These are phyloP conservation scores for Stemphylium vesicarium DNA, from an alignment of 2,329 filamentous ascomycete genomes.

Conservation along the genomic window DNA sequence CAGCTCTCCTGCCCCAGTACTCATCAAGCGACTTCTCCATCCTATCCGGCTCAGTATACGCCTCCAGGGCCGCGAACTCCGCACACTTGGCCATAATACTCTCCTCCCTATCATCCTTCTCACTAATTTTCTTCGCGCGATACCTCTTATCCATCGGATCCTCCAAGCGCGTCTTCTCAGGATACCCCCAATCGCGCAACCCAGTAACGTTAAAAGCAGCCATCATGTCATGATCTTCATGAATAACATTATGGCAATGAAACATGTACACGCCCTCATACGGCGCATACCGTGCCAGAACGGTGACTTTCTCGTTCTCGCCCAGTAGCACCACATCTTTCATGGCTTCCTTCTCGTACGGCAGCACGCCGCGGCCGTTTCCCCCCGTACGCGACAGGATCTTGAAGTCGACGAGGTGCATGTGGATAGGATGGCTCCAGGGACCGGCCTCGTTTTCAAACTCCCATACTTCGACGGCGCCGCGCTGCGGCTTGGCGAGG, in stretches of 20 bases:
- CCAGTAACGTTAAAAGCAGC: slow-evolving; percentile 52
- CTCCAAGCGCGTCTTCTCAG: slow-evolving; percentile 42
- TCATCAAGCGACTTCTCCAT: slow-evolving; percentile 36
- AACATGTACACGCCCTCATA: slow-evolving; percentile 60
- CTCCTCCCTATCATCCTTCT: slow-evolving; percentile 27
- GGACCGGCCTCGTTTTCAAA: slow-evolving; percentile 57
- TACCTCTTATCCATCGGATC: slow-evolving; percentile 43
- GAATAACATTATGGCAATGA: slow-evolving; percentile 55
- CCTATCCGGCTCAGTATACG: slow-evolving; percentile 33
- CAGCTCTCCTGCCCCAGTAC: slow-evolving; percentile 22
- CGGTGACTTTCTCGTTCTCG: slow-evolving; percentile 51
- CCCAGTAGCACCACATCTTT: slow-evolving; percentile 66
- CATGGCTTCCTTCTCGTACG: slow-evolving; percentile 62
- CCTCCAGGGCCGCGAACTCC: slow-evolving; percentile 37
- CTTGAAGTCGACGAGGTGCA: slow-evolving; percentile 66
- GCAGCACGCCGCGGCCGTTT: slow-evolving; percentile 49
- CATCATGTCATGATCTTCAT: slow-evolving; percentile 57
- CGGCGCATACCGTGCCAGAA: slow-evolving; percentile 42
- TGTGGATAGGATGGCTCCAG: slow-evolving; percentile 63
- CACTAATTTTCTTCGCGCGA: slow-evolving; percentile 30
- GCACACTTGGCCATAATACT: slow-evolving; percentile 31
- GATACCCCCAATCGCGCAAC: slow-evolving; percentile 42
- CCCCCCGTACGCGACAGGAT: slow-evolving; percentile 58
- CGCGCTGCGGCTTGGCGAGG: slow-evolving; percentile 44
- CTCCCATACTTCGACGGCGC: slow-evolving; percentile 47